A percentile compares a stretch with the other conserved stretches of the same genome.
phyloP scores from a whole-genome alignment of 164 flowering plant genomes.

The Paratinospora sagittata region DNA sequence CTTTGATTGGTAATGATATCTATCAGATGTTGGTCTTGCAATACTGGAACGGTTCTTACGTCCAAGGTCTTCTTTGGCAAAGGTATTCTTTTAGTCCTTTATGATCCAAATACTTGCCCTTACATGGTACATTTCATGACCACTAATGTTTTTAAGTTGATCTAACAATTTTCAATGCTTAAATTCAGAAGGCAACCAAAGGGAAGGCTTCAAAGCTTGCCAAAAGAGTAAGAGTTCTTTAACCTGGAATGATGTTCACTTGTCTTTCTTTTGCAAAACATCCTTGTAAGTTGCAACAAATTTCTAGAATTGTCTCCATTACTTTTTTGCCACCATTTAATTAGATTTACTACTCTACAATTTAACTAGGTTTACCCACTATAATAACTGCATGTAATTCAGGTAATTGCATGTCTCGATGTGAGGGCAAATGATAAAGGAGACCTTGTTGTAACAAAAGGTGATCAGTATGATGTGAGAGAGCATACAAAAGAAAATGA shows the following conservation, averaged over 20 bases:
- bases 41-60: slow-evolving; percentile 71
- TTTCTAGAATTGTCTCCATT: neutral
- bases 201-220: slow-evolving; percentile 80
- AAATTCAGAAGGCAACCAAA: slow-evolving; percentile 57
- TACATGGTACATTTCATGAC: slow-evolving; percentile 6
- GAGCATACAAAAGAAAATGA: slow-evolving; percentile 84
- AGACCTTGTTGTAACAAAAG: slow-evolving; percentile 96
- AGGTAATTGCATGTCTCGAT: slow-evolving; percentile 99
- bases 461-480: slow-evolving; percentile 97
- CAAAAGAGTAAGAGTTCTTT: slow-evolving; percentile 60
- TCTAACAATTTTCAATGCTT: slow-evolving; percentile 31
- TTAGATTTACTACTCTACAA: neutral
- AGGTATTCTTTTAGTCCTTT: slow-evolving; percentile 40
- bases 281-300: neutral
- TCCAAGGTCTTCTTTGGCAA: slow-evolving; percentile 37
- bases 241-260: slow-evolving; percentile 8
- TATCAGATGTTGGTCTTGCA: slow-evolving; percentile 91
- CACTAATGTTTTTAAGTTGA: slow-evolving; percentile 4
- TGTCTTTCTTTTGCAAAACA: slow-evolving; percentile 2
- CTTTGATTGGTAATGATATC: slow-evolving; percentile 3
- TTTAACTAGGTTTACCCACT: neutral
- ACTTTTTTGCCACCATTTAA: neutral
- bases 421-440: slow-evolving; percentile 93
- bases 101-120: neutral
- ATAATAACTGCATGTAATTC: neutral